Conservation (phyloP, 1,139 yeast genomes). For the Candida freyschussii region DNA sequence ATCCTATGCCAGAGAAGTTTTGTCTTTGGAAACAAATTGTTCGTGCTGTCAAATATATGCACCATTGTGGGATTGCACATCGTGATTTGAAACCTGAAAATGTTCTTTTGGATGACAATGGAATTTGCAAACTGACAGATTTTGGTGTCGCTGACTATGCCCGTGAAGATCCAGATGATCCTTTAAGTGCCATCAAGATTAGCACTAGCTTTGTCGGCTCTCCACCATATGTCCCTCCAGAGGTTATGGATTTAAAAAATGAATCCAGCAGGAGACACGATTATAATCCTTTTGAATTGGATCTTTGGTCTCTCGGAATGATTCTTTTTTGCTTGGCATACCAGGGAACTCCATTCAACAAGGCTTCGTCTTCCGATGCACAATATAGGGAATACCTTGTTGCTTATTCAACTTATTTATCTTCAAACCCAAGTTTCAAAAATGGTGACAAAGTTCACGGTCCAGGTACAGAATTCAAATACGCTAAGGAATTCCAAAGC, state of each 20-base stretch:
- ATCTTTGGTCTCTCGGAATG: constrained; percentile 71
- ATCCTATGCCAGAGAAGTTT: constrained; percentile 47
- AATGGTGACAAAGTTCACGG: constrained; percentile 45
- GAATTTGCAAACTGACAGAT: constrained; percentile 67
- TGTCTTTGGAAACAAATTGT: constrained; percentile 45
- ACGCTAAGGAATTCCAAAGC: constrained; percentile 56
- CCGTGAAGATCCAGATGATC: constrained; percentile 51
- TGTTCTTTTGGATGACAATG: constrained; percentile 53
- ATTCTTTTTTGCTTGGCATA: constrained; percentile 54
- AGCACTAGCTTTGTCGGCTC: constrained; percentile 61
- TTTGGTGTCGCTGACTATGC: constrained; percentile 66
- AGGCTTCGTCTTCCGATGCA: constrained; percentile 45
- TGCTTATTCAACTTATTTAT: constrained; percentile 45
- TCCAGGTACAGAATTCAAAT: constrained; percentile 64
- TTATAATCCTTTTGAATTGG: constrained; percentile 67
- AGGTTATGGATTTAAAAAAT: constrained; percentile 51
- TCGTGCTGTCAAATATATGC: constrained; percentile 64
- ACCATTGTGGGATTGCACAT: constrained; percentile 76
- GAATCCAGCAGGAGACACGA: constrained; percentile 24
- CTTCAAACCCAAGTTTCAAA: constrained; percentile 51
- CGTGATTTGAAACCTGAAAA: constrained; percentile 95
- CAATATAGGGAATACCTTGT: constrained; percentile 54
- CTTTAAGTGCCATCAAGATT: constrained; percentile 40
- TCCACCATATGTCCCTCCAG: constrained; percentile 79
- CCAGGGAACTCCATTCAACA: constrained; percentile 56